These are phyloP conservation scores for Acer yangbiense DNA, from an alignment of 345 rosid species.

Conservation along the genomic window DNA sequence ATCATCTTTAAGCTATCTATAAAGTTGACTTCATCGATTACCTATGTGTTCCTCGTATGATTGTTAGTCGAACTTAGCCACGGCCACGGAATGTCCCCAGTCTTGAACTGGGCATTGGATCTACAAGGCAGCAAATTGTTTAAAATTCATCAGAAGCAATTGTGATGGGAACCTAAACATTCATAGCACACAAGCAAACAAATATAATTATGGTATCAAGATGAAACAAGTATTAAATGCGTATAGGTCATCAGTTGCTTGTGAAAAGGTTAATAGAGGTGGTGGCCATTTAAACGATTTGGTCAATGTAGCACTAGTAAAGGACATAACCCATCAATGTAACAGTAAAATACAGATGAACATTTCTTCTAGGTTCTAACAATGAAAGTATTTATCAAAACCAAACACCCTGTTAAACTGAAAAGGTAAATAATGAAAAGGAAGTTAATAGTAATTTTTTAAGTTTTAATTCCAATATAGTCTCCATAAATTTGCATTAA, in stretches of 20 bases:
- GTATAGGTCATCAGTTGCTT: not conserved
- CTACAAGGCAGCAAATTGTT: conserved; percentile 28
- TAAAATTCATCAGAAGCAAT: not conserved
- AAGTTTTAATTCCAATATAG: not conserved
- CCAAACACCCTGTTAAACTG: too few species aligned
- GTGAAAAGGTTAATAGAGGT: not conserved
- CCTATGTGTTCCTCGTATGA: not conserved
- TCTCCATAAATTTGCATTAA: not conserved
- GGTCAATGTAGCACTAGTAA: not conserved
- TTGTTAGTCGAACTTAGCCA: conserved; percentile 21
- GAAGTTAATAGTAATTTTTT: not conserved
- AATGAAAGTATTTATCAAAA: too few species aligned
- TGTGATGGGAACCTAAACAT: not conserved
- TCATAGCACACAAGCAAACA: not conserved
- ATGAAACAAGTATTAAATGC: not conserved
- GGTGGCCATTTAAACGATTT: not conserved
- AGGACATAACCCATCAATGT: too few species aligned
- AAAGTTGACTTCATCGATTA: conserved; percentile 3
- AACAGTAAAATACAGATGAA: too few species aligned
- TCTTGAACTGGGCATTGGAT: conserved; percentile 45
- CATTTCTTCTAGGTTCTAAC: too few species aligned
- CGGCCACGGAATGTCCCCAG: conserved; percentile 35
- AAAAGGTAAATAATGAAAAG: too few species aligned
- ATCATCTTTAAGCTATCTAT: conserved; percentile 24
- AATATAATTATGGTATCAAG: too few species aligned